A percentile compares a stretch with the other conserved stretches of the same genome.
phyloP scores from a whole-genome alignment of 768 basidiomycete genomes.

The Termitomyces sp. region DNA sequence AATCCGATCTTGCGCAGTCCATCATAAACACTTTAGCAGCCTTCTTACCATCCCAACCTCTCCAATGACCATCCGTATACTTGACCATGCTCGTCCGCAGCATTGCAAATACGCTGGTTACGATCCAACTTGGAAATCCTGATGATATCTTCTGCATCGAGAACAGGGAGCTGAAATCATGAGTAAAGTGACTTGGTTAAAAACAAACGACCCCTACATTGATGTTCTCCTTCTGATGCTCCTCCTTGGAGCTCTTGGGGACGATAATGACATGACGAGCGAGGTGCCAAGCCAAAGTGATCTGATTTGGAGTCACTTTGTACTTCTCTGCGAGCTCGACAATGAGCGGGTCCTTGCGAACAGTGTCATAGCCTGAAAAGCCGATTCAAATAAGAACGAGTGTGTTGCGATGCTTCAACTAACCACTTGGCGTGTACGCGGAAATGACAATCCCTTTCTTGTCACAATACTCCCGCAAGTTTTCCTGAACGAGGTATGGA shows the following conservation, averaged over 20 bases:
- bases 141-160: conserved; percentile 36
- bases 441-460: conserved; percentile 42
- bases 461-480: conserved; percentile 39
- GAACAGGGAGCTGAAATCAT: conserved; percentile 25
- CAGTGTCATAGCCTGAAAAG: conserved; percentile 30
- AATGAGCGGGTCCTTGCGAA: conserved; percentile 41
- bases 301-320: conserved; percentile 37
- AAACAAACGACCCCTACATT: conserved; percentile 24
- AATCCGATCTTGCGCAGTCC: not conserved
- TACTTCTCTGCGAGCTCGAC: conserved; percentile 41
- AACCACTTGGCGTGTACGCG: conserved; percentile 46
- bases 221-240: conserved; percentile 45
- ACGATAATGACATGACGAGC: conserved; percentile 36
- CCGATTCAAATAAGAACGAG: not conserved
- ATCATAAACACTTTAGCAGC: not conserved
- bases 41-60: conserved; percentile 29
- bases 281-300: conserved; percentile 48
- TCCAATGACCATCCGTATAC: conserved; percentile 35
- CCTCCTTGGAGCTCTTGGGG: conserved; percentile 41
- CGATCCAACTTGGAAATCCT: conserved; percentile 39
- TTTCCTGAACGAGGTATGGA: conserved; percentile 45
- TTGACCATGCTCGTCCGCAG: conserved; percentile 24
- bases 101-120: conserved; percentile 34
- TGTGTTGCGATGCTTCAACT: not conserved
- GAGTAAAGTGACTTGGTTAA: not conserved